Percentiles rank a stretch among this genome's conserved stretches.
Conservation (phyloP, 164 flowering plant genomes). For the Vitis cinerea region DNA sequence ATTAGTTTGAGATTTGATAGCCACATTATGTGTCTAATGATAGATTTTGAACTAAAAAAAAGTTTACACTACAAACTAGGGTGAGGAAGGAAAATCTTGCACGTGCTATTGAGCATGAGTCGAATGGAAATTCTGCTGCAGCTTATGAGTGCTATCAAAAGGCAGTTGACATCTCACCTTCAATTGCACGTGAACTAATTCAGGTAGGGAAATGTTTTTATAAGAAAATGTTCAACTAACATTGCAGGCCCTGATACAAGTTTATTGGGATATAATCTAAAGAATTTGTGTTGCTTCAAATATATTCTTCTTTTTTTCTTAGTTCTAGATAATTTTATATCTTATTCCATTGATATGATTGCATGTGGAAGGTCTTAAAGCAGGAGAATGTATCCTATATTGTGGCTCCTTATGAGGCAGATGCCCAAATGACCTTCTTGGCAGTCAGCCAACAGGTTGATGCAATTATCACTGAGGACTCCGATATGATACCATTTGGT, state of each 20-base stretch:
- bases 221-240: not conserved
- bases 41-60: not conserved
- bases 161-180: conserved; percentile 93
- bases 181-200: conserved; percentile 78
- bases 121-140: conserved; percentile 71
- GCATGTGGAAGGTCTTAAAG: conserved; percentile 63
- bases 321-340: not conserved
- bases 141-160: conserved; percentile 96
- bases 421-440: conserved; percentile 98
- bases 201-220: conserved; percentile 44
- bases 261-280: too few relatives aligned
- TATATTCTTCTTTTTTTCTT: not conserved
- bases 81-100: conserved; percentile 83
- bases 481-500: conserved; percentile 95
- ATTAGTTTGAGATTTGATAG: not conserved
- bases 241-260: too few relatives aligned
- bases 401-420: conserved; percentile 99
- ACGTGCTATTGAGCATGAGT: conserved; percentile 89
- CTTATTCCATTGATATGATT: conserved; percentile 17
- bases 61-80: conserved; percentile 33
- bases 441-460: conserved; percentile 76
- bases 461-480: conserved; percentile 93
- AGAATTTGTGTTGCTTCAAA: too few relatives aligned
- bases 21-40: not conserved
- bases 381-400: conserved; percentile 68